Base-by-base conservation (phyloP, 2,329 filamentous ascomycete genomes). In the Zasmidium cellare region DNA sequence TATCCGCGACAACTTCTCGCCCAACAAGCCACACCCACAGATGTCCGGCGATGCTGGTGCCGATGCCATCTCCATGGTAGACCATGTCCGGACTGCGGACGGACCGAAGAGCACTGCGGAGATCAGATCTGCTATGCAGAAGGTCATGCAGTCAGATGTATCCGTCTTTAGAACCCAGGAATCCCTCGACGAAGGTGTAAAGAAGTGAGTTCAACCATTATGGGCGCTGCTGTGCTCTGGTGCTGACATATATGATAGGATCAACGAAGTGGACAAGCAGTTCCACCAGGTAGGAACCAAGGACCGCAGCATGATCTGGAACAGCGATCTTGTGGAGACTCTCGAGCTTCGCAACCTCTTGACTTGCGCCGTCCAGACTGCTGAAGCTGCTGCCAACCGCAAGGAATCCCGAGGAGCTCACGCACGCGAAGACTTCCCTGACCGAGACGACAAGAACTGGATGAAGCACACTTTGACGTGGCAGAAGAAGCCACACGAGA, bases 301-400 rank as follows among this genome's bases (percentile, higher is more conserved):
- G 86, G 93, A 97, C 78, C 90, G 94, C 77, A 96, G 91, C 84
- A 97, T 97, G 93, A 97, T 97, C 82, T 97, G 93, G 93, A 97
- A 97, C 87, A 92, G 90, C 22, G 93, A 97, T 73, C 86, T 97
- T 41, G 91, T 96, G 62, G 93, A 97, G 84, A 96, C 93, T 7
- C 86, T 99, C 56, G 94, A 99, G 80, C 83, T 97, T 72, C 86
- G 92, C 73, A 99, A 99, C 78, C 79, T 99, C 72, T 81, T 99
- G 74, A 97, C 94, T 72, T 97, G 94, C 87, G 93, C 92, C 69
- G 86, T 89, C 49, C 94, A 99, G 88, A 97, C 94, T 52, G 94
- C 94, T 62, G 85, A 87, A 69, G 85, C 92, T 28, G 94, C 94
- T 63, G 91, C 92, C 58, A 93, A 93, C 80, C 88, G 94, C 74